Conservation (phyloP, 306 rosid genomes). For the Geum urbanum region DNA sequence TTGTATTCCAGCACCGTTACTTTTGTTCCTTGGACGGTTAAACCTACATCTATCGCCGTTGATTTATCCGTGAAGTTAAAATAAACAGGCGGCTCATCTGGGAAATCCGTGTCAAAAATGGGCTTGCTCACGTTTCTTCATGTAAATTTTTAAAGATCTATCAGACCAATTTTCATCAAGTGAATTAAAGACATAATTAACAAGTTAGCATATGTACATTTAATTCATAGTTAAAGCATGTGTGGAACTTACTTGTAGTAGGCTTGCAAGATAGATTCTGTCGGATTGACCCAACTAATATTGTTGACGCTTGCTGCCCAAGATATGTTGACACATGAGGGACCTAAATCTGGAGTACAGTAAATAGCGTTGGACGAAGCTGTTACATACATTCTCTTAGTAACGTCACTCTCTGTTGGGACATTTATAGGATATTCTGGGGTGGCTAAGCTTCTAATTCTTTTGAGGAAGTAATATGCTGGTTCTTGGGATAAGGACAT, state of each 20-base stretch:
- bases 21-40: conserved; percentile 9
- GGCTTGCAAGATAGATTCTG: not conserved
- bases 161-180: not conserved
- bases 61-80: conserved; percentile 8
- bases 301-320: not conserved
- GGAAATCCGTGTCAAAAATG: conserved; percentile 4
- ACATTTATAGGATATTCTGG: not conserved
- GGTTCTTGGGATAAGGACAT: not conserved
- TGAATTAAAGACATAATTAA: not conserved
- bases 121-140: conserved; percentile 11
- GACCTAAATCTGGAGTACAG: not conserved
- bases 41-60: not conserved
- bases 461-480: not conserved
- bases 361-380: not conserved
- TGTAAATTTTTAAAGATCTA: not conserved
- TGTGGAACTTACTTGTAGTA: conserved; percentile 10
- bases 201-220: not conserved
- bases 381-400: not conserved
- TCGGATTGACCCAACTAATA: not conserved
- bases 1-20: conserved; percentile 15
- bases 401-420: not conserved
- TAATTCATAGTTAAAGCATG: not conserved
- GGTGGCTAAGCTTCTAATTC: conserved; percentile 17
- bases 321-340: not conserved
- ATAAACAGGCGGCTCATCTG: not conserved